Evolutionary conservation across 352 stramenopile genomes (phyloP), one percentile per base, ranked within the genome.

Genomic region (Pythium brachiatum): DNA sequence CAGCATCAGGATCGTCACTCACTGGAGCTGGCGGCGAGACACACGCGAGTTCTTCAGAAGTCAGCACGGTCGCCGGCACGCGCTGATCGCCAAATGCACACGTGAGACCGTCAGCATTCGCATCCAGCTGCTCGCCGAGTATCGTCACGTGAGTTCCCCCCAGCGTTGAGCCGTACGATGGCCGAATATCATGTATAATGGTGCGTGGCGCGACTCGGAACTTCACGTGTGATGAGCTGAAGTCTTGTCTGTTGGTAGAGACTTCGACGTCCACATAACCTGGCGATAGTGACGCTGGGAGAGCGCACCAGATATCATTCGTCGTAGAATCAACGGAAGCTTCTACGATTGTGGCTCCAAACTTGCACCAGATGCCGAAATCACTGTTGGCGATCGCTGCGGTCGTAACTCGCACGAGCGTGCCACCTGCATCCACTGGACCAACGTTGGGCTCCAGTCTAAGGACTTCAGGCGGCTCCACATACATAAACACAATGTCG

Each of bases 221-320:
- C 38, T 85, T 67, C 0, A 92, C 69, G 21, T 91, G 83, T 29
- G 70, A 92, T 44, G 88, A 80, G 5, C 89, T 97, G 48, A 95
- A 97, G 52, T 98, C 94, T 57, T 97, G 81, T 0, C 81, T 88
- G 58, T 99, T 98, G 41, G 92, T 97, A 2, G 85, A 91, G 0
- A 98, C 75, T 56, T 98, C 92, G n/a, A 98, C 60, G 25, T 46
- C 29, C 3, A 62, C 41, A 60, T 73, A 39, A 90, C 78, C 47
- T 48, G 34, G 39, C 8, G 48, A 44, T 20, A 68, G 9, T 7
- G 23, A 23, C 0, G 39, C 31, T 38, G 38, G 38, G 12, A 64
- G 34, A 46, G 9, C n/a, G 34, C 46, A 62, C 8, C 39, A 3
- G 20, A 60, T 18, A 18, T 25, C 53, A 38, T 43, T 46, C 34